phyloP scores from a whole-genome alignment of 176 grass and related monocot genomes.

The Rhynchospora pubera region DNA sequence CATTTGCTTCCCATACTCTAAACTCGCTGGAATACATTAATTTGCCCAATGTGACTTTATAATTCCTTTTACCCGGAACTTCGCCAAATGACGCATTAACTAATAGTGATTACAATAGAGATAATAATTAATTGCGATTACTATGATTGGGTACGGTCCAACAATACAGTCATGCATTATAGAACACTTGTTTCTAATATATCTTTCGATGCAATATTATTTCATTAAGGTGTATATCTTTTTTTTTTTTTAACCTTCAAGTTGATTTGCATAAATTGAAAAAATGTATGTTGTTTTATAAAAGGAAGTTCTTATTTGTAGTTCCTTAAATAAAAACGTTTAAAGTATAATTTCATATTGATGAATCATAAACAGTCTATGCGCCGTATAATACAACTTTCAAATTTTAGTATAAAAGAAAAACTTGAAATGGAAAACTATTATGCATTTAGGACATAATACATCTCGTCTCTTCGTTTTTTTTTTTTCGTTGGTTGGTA shows the following conservation, averaged over 20 bases:
- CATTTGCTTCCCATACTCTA: background rate
- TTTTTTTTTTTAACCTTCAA: background rate
- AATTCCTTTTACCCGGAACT: background rate
- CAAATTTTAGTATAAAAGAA: background rate
- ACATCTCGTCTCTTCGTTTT: too few relatives aligned
- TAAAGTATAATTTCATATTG: too few relatives aligned
- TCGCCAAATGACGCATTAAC: background rate
- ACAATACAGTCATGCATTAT: background rate
- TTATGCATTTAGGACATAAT: too few relatives aligned
- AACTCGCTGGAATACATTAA: background rate
- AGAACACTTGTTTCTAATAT: background rate
- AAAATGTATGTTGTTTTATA: too few relatives aligned
- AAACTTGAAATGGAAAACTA: too few relatives aligned
- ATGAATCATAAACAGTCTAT: background rate
- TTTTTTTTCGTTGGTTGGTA: background rate
- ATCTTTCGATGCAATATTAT: background rate
- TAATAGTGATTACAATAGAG: too few relatives aligned
- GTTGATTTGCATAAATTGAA: background rate
- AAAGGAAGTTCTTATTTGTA: too few relatives aligned
- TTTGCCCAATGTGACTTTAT: background rate
- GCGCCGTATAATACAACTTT: background rate
- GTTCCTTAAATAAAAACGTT: too few relatives aligned
- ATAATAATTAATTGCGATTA: background rate
- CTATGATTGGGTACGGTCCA: background rate
- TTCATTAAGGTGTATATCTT: background rate